Evolutionary conservation across 805 yeast species (phyloP), one percentile per base, ranked within the genome.

Genomic region (Candida oleophila): DNA sequence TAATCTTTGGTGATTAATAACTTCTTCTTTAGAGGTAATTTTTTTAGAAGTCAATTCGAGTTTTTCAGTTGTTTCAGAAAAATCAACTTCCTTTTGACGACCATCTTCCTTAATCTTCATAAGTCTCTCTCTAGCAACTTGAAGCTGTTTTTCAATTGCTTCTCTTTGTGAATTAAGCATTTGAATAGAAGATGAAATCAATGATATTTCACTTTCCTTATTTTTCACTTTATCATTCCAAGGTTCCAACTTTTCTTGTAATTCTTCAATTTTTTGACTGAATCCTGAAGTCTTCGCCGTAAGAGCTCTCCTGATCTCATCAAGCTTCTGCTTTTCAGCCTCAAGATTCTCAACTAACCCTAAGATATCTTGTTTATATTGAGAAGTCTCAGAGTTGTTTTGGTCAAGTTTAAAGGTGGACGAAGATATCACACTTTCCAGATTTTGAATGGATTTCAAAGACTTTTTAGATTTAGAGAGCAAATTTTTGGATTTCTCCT

Each of bases 231-330:
- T 77, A 22, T 78, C 83, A 49, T 81, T 81, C 91, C 95, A 89
- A 0, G 98, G 99, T 53, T 87, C 91, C 4, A 89, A 66, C 49
- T 84, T 74, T 5, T 72, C 74, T 60, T 88, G 91, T 35, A 82
- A 66, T 12, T 58, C 55, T 53, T 81, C 86, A 43, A 91, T 85
- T 56, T 87, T 77, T 7, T 74, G 76, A 1, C 91, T 80, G 46
- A 85, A 75, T 2, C 69, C 82, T 9, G 81, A 75, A 0, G 98
- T 92, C 60, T 89, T 88, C 41, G 81, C 84, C 7, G 89, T 81
- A 40, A 94, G 73, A 22, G 80, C 81, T 5, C 73, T 54, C 55
- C 90, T 81, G 11, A 91, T 82, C 21, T 75, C 75, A 44, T 82
- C 86, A 19, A 92, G 66, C n/a, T 67, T 69, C 0, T 58, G 59